Evolutionary conservation across 1,284 basidiomycete species (phyloP), one percentile per base, ranked within the genome.

Genomic region (Mrakiaceae sp.): DNA sequence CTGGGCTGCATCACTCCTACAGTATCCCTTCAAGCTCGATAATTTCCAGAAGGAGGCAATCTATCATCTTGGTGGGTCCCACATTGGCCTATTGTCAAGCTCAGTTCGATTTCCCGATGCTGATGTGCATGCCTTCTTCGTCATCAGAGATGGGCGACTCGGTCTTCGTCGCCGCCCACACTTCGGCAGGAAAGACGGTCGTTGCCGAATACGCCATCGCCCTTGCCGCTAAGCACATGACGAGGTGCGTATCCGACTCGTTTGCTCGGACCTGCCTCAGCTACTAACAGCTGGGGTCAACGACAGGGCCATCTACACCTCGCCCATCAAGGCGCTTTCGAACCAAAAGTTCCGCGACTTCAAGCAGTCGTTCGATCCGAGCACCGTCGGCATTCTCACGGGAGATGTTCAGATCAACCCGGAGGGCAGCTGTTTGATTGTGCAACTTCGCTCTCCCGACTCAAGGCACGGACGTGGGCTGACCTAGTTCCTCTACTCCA

Each of bases 341-440:
- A 99, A 99, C 75, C 96, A 98, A 73, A 99, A 99, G 76, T 98
- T 96, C 76, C 83, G 96, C 58, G 96, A 99, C 76, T 99, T 99
- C 80, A 98, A 98, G 75, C 87, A 90, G 72, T 94, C 92, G 0
- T 99, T 98, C 72, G 90, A 90, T 11, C 84, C 92, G 1, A 81
- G 86, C 11, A 91, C 90, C 27, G 90, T 99, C 54, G 96, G 96
- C 63, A 98, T 99, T 67, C 79, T 99, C 60, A 99, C 96, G 0
- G 96, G 96, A 66, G 96, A 99, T 79, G 95, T 99, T 9, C 95
- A 98, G 76, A 98, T 99, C 75, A 99, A 99, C 73, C 88, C 96
- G 0, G 96, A 98, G 78, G 96, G 91, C 39, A 91, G 87, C 69
- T 99, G 96, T 76, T 80, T 99, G 60, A 90, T 99, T 69, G 81